phyloP scores from a whole-genome alignment of 345 rosid species.

The Eucalyptus cloeziana region DNA sequence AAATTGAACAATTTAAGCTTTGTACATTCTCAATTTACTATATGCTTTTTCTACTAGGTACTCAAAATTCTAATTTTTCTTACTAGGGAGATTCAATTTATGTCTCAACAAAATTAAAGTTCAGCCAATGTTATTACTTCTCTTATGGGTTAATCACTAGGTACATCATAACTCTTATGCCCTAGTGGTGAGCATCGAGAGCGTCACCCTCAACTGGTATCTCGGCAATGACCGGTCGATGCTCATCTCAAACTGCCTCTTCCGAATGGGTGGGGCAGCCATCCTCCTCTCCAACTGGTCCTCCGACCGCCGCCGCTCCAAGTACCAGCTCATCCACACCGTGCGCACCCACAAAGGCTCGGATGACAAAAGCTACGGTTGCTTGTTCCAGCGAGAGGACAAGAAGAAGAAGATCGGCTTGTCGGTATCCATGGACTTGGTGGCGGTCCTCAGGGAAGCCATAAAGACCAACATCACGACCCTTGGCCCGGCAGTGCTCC shows the following conservation, averaged over 20 bases:
- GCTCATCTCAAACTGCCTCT: constrained; percentile 49
- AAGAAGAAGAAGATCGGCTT: constrained; percentile 21
- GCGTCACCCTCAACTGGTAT: constrained; percentile 32
- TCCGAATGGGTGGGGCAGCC: constrained; percentile 40
- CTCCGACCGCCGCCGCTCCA: constrained; percentile 20
- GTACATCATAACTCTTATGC: constrained; percentile 40
- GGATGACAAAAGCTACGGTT: constrained; percentile 30
- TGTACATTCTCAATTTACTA: background rate
- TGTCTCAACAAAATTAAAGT: background rate
- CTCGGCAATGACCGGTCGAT: constrained; percentile 39
- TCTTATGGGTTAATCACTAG: background rate
- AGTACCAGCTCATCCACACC: constrained; percentile 44
- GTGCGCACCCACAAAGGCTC: constrained; percentile 51
- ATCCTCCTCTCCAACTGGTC: constrained; percentile 39
- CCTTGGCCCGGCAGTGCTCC: constrained; percentile 58
- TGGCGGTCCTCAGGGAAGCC: constrained; percentile 42
- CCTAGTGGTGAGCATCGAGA: constrained; percentile 48
- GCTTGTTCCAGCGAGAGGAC: constrained; percentile 47
- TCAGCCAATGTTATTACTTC: background rate
- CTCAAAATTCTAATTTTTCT: background rate
- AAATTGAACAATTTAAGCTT: background rate
- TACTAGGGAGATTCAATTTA: background rate
- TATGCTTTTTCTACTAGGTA: background rate
- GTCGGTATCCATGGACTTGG: constrained; percentile 43
- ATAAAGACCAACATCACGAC: constrained; percentile 51